phyloP scores from a whole-genome alignment of 1,284 basidiomycete genomes.

The Coriolopsis trogii region DNA sequence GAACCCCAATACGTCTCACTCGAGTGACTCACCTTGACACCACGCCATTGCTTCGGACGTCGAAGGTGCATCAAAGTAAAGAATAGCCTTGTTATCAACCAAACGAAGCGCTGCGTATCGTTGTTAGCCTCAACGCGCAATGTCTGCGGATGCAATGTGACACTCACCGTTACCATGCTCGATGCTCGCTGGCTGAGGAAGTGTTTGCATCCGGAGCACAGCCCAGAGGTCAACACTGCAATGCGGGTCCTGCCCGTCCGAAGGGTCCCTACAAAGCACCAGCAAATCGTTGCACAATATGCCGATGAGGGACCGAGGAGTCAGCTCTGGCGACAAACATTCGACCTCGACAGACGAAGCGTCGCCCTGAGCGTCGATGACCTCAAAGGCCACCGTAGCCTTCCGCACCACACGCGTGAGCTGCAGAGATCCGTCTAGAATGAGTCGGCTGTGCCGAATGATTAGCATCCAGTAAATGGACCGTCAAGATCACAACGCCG shows the following conservation, averaged over 20 bases:
- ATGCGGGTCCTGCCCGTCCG: conserved; percentile 72
- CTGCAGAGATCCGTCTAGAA: conserved; percentile 85
- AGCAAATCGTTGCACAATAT: conserved; percentile 92
- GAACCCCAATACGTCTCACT: not conserved
- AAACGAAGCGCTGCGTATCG: conserved; percentile 68
- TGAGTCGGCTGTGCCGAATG: conserved; percentile 60
- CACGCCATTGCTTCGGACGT: conserved; percentile 85
- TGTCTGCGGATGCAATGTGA: conserved; percentile 23
- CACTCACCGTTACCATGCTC: conserved; percentile 80
- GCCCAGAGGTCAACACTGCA: conserved; percentile 88
- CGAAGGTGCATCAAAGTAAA: conserved; percentile 88
- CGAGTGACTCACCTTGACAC: conserved; percentile 72
- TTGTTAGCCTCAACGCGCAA: conserved; percentile 10
- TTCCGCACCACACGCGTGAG: conserved; percentile 92
- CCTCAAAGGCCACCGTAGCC: conserved; percentile 82
- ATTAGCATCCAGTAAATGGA: not conserved
- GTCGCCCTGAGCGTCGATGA: conserved; percentile 76
- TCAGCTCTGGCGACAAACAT: conserved; percentile 82
- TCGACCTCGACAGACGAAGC: conserved; percentile 86
- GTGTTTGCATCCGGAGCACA: conserved; percentile 89
- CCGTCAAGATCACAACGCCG: conserved; percentile 3
- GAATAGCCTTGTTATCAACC: conserved; percentile 87
- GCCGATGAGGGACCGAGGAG: conserved; percentile 73
- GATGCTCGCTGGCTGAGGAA: conserved; percentile 88
- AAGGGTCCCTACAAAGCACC: conserved; percentile 84